Conservation (phyloP, 148 eudicot genomes). For the Camellia lanceoleosa region DNA sequence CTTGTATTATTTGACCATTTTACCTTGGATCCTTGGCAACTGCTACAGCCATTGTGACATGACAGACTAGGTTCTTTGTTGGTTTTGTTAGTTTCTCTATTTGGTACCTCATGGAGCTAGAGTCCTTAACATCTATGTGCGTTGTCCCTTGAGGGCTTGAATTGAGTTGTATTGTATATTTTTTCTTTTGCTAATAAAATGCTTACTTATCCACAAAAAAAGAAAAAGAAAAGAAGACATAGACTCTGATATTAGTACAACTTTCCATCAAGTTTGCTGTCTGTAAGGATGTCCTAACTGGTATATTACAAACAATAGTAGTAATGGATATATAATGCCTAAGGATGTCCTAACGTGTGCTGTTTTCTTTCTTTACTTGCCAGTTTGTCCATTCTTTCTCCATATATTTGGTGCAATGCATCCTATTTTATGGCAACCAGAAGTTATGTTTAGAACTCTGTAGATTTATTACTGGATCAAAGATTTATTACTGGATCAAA, state of each 20-base stretch:
- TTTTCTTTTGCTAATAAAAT: too few species aligned
- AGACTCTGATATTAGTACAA: background rate
- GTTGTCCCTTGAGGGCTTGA: too few species aligned
- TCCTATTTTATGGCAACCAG: background rate
- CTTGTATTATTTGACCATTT: background rate
- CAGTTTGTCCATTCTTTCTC: background rate
- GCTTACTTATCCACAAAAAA: too few species aligned
- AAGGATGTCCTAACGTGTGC: too few species aligned
- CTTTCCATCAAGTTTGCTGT: background rate
- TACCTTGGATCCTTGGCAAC: background rate
- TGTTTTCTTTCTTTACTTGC: background rate
- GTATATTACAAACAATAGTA: too few species aligned
- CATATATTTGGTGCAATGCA: background rate
- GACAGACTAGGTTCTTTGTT: background rate
- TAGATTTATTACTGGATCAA: background rate
- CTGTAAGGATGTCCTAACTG: background rate
- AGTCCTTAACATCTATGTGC: too few species aligned
- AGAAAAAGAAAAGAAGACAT: too few species aligned
- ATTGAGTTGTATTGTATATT: too few species aligned
- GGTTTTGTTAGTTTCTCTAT: too few species aligned
- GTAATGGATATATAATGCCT: background rate
- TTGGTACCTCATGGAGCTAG: too few species aligned
- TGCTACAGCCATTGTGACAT: background rate
- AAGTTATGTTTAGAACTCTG: conserved; percentile 3
- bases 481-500: too few species aligned